These are phyloP conservation scores for Guadua angustifolia DNA, from an alignment of 176 grass and related monocot genomes.

Conservation along the genomic window DNA sequence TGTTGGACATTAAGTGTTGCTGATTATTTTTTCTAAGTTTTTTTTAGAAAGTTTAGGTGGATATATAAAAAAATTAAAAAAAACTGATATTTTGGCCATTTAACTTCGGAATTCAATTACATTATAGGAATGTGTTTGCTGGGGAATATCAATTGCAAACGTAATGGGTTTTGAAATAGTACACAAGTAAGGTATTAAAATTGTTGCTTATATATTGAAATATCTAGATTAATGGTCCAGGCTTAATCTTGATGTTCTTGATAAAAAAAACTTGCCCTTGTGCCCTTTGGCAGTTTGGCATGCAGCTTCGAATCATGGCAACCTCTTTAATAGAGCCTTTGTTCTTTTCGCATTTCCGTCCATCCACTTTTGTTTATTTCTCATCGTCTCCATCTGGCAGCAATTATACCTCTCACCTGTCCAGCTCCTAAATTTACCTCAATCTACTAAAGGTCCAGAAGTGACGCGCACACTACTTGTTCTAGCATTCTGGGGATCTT, in stretches of 20 bases:
- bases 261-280: background rate
- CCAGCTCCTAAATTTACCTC: constrained; percentile 46
- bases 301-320: background rate
- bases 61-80: too few relatives aligned
- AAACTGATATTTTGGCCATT: background rate
- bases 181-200: background rate
- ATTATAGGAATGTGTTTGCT: background rate
- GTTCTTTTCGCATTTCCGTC: background rate
- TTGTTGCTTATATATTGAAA: background rate
- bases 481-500: constrained; percentile 53
- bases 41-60: too few relatives aligned
- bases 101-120: background rate
- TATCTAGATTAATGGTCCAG: background rate
- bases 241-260: background rate
- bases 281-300: background rate
- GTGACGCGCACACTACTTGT: constrained; percentile 11
- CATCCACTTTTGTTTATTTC: constrained; percentile 8
- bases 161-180: background rate
- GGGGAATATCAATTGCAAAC: background rate
- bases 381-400: constrained; percentile 20
- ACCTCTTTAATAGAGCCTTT: background rate
- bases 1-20: background rate
- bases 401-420: constrained; percentile 27
- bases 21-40: background rate
- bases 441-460: constrained; percentile 31